A percentile compares a stretch with the other conserved stretches of the same genome.
Evolutionary conservation across 768 basidiomycete genomes (phyloP).

Genomic region (Termitomyces sp.): DNA sequence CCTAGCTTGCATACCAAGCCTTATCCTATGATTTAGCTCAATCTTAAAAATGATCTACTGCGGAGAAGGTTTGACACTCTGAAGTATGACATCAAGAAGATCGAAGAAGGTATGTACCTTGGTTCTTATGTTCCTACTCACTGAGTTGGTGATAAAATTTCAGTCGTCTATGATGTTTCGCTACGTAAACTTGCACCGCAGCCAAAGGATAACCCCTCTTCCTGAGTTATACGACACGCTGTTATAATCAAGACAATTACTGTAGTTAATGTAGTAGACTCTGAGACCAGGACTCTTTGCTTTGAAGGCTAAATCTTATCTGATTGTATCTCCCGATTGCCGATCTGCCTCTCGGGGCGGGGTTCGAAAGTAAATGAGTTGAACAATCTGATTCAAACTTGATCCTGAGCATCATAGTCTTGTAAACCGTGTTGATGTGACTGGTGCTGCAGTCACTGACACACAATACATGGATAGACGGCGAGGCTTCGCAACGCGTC

Average conservation of each 20-base stretch:
- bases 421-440: conserved; percentile 14
- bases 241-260: too few species aligned
- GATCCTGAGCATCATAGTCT: conserved; percentile 15
- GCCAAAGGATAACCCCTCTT: not conserved
- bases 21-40: conserved; percentile 46
- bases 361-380: conserved; percentile 12
- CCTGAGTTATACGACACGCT: too few species aligned
- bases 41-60: conserved; percentile 75
- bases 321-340: conserved; percentile 5
- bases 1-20: not conserved
- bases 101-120: conserved; percentile 67
- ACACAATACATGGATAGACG: conserved; percentile 57
- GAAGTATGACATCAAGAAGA: conserved; percentile 86
- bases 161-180: conserved; percentile 86
- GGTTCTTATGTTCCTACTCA: conserved; percentile 1
- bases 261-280: not conserved
- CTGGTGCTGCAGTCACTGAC: conserved; percentile 6
- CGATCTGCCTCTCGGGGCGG: conserved; percentile 11
- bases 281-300: too few species aligned
- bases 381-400: conserved; percentile 15
- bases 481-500: conserved; percentile 55
- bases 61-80: conserved; percentile 77
- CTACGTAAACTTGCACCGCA: conserved; percentile 54
- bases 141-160: not conserved
- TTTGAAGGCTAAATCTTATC: conserved; percentile 11